Conservation (phyloP, 805 yeast species). For the Myxozyma udenii region DNA sequence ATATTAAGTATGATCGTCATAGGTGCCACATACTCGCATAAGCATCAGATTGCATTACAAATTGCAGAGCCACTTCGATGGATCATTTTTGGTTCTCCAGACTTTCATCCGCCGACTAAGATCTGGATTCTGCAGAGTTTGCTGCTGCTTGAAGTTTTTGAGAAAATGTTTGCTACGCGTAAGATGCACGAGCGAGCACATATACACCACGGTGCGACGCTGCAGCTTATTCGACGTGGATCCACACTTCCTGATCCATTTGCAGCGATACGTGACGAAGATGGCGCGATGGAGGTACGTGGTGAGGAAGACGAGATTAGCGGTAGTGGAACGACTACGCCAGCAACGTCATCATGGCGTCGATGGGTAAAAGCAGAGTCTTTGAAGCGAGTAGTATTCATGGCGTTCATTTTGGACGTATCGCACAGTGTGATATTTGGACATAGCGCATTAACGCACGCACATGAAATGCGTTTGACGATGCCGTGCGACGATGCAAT, state of each 20-base stretch:
- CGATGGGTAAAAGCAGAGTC: constrained; percentile 80
- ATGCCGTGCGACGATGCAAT: constrained; percentile 62
- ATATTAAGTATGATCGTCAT: constrained; percentile 54
- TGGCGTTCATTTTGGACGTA: constrained; percentile 79
- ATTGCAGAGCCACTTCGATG: constrained; percentile 63
- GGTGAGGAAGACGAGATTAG: background rate
- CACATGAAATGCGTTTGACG: constrained; percentile 59
- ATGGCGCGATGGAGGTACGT: background rate
- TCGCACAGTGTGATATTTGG: constrained; percentile 76
- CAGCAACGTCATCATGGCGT: constrained; percentile 44
- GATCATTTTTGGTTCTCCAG: constrained; percentile 64
- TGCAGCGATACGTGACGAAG: constrained; percentile 4
- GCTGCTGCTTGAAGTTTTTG: constrained; percentile 71
- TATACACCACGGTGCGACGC: constrained; percentile 81
- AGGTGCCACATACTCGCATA: constrained; percentile 48
- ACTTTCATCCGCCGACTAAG: constrained; percentile 72
- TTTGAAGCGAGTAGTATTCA: constrained; percentile 70
- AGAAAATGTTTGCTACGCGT: constrained; percentile 67
- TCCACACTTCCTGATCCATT: constrained; percentile 49
- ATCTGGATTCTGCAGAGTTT: constrained; percentile 76
- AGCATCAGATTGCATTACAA: constrained; percentile 37
- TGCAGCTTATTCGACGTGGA: constrained; percentile 71
- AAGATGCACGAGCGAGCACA: constrained; percentile 76
- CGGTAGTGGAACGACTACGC: background rate
- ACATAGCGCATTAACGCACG: constrained; percentile 56